Evolutionary conservation across 345 rosid species (phyloP), one percentile per base, ranked within the genome.

Genomic region (Linum lewisii): DNA sequence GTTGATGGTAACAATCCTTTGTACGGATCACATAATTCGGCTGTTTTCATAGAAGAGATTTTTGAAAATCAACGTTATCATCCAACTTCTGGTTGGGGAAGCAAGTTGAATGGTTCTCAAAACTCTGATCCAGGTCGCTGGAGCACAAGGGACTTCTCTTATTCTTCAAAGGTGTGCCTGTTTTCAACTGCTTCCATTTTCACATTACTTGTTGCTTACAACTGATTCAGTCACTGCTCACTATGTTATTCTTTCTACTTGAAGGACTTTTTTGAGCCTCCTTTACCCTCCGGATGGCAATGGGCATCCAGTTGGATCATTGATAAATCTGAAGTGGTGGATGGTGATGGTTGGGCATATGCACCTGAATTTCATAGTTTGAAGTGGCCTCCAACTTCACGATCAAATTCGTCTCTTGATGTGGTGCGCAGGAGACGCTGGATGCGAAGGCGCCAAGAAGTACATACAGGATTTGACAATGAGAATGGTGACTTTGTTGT

Each of bases 291-390:
- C 21, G 85, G 88, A 57, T 83, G 88, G 83, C 68, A 70, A 58
- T 83, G 85, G 88, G 73, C 75, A 47, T 80, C 88, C 32, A 42
- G 81, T 53, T 83, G 88, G 88, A 73, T 76, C 50, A 38, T 83
- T 60, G 83, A 80, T 68, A 83, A 78, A 69, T 73, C 83, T 38
- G 73, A 65, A 36, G 62, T 61, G 50, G 83, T 78, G 66, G 88
- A 83, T 66, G 66, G 58, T 56, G 83, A 78, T 37, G 88, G 88
- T 42, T 83, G 88, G 88, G 77, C 78, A 32, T 83, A 80, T 75
- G 88, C 81, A 29, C 72, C 85, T 71, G 82, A 80, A 58, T 76
- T 74, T 54, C 78, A 66, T 42, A 69, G 67, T 67, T 61, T 83
- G 58, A 80, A 63, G 59, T 83, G 88, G 83, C 82, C 85, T 60